Base-by-base conservation (phyloP, 192 early-diverging fungal genomes). In the Mortierella antarctica region DNA sequence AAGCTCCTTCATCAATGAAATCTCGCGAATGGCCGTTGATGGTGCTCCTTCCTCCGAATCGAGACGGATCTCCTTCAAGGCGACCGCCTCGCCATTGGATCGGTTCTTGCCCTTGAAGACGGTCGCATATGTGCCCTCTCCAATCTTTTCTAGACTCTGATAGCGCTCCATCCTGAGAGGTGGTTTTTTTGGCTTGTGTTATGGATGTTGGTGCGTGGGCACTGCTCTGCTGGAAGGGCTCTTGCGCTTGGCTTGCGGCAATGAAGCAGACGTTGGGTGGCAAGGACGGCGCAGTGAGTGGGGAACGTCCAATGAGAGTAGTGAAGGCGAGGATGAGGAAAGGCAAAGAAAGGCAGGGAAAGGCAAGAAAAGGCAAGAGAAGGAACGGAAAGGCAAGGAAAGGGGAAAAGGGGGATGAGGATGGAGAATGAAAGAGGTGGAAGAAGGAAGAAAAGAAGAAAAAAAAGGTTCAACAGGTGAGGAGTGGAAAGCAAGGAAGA, bases 1-100 rank as follows among this genome's bases (percentile, higher is more conserved):
- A 58, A 99, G 87, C 83, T 99, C 98, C 75, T 97, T 97, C 91
- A 99, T 94, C 66, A 99, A 85, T 12, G 97, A 97, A 72, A 99
- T 98, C 86, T 99, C 98, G 46, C 98, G 89, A 73, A 99, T 96
- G 62, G 98, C 98, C 14, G 98, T 99, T 9, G 95, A 96, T 23
- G 98, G 98, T 47, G 96, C 96, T 40, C 94, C 94, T 82, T 96
- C 95, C 79, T 97, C 95, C 17, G 93, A 88, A 75, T 95, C 96
- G 51, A 97, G 86, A 57, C 92, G 87, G 54, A 99, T 98, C 83
- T 98, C 96, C 83, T 99, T 99, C 45, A 99, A 84, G 11, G 98
- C 98, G 40, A 99, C 98, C 52, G 96, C 93, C 62, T 92, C 90
- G 62, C 93, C 93, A 50, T 85, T 95, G 15, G 87, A 78, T 73